Base-by-base conservation (phyloP, 768 basidiomycete species). In the Boletus speciosus region DNA sequence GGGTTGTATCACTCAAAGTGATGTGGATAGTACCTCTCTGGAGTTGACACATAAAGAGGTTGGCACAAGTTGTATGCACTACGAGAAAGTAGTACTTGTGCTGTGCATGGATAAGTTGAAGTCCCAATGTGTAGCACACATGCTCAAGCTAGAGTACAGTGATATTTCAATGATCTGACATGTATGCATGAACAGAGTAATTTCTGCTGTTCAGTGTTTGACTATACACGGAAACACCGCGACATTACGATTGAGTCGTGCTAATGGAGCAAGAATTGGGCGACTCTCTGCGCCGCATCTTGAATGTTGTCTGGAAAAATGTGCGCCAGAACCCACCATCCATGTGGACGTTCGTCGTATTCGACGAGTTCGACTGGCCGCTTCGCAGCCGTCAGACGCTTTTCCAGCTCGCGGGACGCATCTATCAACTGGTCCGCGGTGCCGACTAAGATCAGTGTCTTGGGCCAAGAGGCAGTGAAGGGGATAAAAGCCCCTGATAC, bases 371-470 rank as follows among this genome's bases (percentile, higher is more conserved):
- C 60, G 2, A 65, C 61, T 1, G 47, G 54, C 27, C 34, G 41
- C 5, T 36, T 32, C 1, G 34, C 8, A 2, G 50, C 48, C 5
- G 9, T 3, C 4, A 67, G 48, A 1, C 52, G 49, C 16, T 19
- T 49, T 9, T 38, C 44, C 21, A 68, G 7, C 25, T 55, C 57
- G 9, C 57, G 54, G 4, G 59, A 55, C 7, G 16, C 42, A 5
- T 58, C 55, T 2, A 59, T 42, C 27, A 63, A 7, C 7, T 4
- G 10, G 53, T 70, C 68, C 3, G 40, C 49, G 12, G 44, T 34
- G 19, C 68, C 63, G 1, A 67, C 51, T 10, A 67, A 15, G 42
- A 65, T 55, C 27, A 65, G 37, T 5, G 63, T 70, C 53, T 37
- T 56, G 8, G 61, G 68, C 66, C 63, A 68, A 31, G 55, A 23